Conservation (phyloP, 345 rosid species). For the Lumnitzera littorea region DNA sequence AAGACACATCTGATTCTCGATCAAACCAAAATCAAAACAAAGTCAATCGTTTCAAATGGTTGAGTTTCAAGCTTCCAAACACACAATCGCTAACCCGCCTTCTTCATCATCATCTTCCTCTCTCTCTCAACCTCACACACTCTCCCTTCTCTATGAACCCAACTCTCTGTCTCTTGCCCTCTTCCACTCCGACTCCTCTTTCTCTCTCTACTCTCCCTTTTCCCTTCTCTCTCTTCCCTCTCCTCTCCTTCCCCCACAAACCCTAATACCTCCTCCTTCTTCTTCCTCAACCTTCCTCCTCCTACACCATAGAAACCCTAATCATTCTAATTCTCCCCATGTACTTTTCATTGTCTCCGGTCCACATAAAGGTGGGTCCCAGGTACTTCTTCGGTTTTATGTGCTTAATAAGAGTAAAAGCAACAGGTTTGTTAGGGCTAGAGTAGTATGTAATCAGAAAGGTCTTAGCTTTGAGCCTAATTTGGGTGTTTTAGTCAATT, state of each 20-base stretch:
- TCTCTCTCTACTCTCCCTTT: slow-evolving; percentile 56
- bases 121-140: slow-evolving; percentile 25
- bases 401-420: slow-evolving; percentile 17
- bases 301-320: slow-evolving; percentile 19
- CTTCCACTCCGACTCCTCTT: slow-evolving; percentile 49
- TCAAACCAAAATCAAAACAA: too few species aligned
- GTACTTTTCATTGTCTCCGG: slow-evolving; percentile 47
- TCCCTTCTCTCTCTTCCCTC: slow-evolving; percentile 22
- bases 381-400: slow-evolving; percentile 48
- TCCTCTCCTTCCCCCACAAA: slow-evolving; percentile 25
- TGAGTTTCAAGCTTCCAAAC: slow-evolving; percentile 41
- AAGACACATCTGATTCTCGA: too few species aligned
- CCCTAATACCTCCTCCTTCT: slow-evolving; percentile 31
- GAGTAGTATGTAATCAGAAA: slow-evolving; percentile 52
- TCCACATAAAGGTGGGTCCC: slow-evolving; percentile 51
- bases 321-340: slow-evolving; percentile 13
- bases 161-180: slow-evolving; percentile 62
- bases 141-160: slow-evolving; percentile 55
- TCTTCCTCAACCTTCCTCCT: slow-evolving; percentile 40
- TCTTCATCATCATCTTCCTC: slow-evolving; percentile 16
- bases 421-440: slow-evolving; percentile 33
- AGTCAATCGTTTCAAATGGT: slow-evolving; percentile 8
- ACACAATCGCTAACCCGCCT: slow-evolving; percentile 20
- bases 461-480: slow-evolving; percentile 46
- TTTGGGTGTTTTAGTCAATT: slow-evolving; percentile 49